phyloP scores from a whole-genome alignment of 768 basidiomycete genomes.

The Suillus clintonianus region DNA sequence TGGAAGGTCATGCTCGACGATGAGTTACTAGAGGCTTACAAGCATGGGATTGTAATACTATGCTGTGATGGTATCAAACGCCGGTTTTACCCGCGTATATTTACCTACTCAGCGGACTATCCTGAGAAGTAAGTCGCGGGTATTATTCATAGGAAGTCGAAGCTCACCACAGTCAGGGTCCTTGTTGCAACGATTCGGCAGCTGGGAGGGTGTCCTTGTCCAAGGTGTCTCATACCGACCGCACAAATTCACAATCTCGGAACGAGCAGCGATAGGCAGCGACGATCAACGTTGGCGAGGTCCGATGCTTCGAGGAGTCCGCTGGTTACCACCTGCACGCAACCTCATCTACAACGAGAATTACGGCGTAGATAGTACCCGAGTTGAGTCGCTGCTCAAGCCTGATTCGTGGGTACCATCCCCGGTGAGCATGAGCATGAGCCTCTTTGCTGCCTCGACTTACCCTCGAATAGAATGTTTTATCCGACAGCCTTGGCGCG shows the following conservation, averaged over 20 bases:
- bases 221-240: constrained; percentile 36
- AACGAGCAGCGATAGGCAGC: constrained; percentile 17
- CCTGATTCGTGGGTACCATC: background rate
- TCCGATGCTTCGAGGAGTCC: background rate
- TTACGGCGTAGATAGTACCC: background rate
- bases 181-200: constrained; percentile 40
- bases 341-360: constrained; percentile 1
- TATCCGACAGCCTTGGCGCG: constrained; percentile 22
- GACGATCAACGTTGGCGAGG: background rate
- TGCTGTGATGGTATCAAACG: constrained; percentile 13
- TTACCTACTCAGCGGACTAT: constrained; percentile 34
- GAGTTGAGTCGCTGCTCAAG: background rate
- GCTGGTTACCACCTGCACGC: background rate
- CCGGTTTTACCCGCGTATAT: constrained; percentile 23
- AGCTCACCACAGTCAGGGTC: constrained; percentile 21
- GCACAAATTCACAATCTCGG: constrained; percentile 32
- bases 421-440: background rate
- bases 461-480: constrained; percentile 31
- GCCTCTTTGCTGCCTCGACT: no score
- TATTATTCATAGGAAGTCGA: background rate
- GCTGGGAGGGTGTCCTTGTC: constrained; percentile 42
- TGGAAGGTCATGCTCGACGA: constrained; percentile 14
- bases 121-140: constrained; percentile 31
- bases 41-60: constrained; percentile 17
- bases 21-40: constrained; percentile 13